These are phyloP conservation scores for Colletotrichum somersetense DNA, from an alignment of 2,329 filamentous ascomycete species.

Conservation along the genomic window DNA sequence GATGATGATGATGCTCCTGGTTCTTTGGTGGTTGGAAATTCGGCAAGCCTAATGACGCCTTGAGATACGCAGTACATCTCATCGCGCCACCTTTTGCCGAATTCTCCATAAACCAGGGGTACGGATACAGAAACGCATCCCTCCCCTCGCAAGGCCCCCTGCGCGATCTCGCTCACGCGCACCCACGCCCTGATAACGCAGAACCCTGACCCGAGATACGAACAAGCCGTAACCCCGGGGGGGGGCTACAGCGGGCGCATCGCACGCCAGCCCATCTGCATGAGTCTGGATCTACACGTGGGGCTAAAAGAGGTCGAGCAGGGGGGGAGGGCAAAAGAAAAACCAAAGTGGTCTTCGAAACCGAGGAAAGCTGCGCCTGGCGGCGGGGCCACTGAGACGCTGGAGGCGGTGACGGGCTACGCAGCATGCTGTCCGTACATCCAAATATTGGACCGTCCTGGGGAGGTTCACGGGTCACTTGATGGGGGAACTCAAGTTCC, in stretches of 20 bases:
- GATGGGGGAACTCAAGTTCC: slow-evolving; percentile 46
- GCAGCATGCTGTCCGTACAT: slow-evolving; percentile 53
- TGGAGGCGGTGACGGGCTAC: slow-evolving; percentile 54
- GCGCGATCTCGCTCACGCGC: no score
- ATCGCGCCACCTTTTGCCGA: no score
- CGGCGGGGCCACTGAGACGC: slow-evolving; percentile 52
- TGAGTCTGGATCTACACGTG: slow-evolving; percentile 24
- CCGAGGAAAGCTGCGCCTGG: slow-evolving; percentile 37
- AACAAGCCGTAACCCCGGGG: slow-evolving; percentile 19
- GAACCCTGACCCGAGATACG: slow-evolving; percentile 22
- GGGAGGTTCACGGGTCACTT: slow-evolving; percentile 57
- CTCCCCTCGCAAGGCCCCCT: not conserved
- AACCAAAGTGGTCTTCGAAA: slow-evolving; percentile 6
- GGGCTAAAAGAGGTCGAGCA: slow-evolving; percentile 10
- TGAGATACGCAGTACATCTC: no score
- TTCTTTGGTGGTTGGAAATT: no score
- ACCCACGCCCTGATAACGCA: slow-evolving; percentile 8
- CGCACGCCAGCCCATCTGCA: slow-evolving; percentile 24
- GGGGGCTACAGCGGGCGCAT: slow-evolving; percentile 22
- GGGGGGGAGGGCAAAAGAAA: not conserved
- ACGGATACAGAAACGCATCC: no score
- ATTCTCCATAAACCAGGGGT: no score
- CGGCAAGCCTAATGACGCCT: no score
- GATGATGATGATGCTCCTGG: no score
- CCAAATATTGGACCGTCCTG: slow-evolving; percentile 56